Base-by-base conservation (phyloP, 2,329 filamentous ascomycete species). In the Diaporthe vaccinii region DNA sequence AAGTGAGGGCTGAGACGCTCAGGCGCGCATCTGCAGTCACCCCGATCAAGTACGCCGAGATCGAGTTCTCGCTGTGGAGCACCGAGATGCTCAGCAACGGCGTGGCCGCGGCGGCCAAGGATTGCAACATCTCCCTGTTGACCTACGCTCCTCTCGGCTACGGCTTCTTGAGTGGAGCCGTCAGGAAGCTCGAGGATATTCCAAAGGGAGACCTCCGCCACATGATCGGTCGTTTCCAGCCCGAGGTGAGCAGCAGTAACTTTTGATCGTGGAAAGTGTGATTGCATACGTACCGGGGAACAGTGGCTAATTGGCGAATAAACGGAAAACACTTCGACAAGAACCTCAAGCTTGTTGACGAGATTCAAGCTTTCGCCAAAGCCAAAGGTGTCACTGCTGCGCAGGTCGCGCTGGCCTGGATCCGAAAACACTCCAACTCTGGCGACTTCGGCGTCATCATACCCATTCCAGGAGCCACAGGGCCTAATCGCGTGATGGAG, bases 351-450 rank as follows among this genome's bases (percentile, higher is more conserved):
- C 44, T 73, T n/a, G 58, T 36, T 46, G 46, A 73, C 58, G 49
- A 68, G 59, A 22, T 67, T 14, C 36, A 25, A 53, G 58, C 46
- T 7, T 53, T 58, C 7, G 72, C 72, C 46, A 46, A 28, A 1
- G n/a, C 39, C 12, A 68, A 68, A 44, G 58, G 61, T 4, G 59
- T 68, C 3, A 73, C 72, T 8, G 58, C 72, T 15, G 72, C 72
- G 8, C 72, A 73, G 39, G 49, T 73, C 10, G 72, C 72, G 4
- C 59, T 73, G 20, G 72, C 46, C 8, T 73, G 72, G 72, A 68
- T 67, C 6, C 72, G 61, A 15, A 49, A 59, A 6, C 46, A 73
- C 25, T 62, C 58, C 20, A 53, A 73, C 22, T 5, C 57, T n/a
- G 58, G 61, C 12, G 36, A 67, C 31, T 65, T 34, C n/a, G 58